These are phyloP conservation scores for Termitomyces sp. DNA, from an alignment of 768 basidiomycete genomes.

Conservation along the genomic window DNA sequence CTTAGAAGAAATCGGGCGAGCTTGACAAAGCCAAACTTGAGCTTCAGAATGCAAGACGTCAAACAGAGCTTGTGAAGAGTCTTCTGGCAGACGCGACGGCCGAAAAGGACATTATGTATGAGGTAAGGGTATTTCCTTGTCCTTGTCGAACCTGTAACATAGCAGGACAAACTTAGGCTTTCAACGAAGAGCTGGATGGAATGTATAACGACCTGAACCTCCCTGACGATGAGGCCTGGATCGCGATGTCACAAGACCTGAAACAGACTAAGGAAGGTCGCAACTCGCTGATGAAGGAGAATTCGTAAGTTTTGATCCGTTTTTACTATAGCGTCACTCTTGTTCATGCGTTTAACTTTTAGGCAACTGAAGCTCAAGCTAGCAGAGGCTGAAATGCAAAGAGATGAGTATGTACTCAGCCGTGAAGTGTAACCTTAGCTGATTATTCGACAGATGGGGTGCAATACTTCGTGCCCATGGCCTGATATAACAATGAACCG, in stretches of 20 bases:
- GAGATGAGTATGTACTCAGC: conserved; percentile 63
- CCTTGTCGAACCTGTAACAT: neutral
- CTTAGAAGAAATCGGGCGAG: conserved; percentile 49
- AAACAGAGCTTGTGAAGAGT: conserved; percentile 75
- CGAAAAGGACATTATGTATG: conserved; percentile 92
- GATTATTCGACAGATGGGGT: conserved; percentile 49
- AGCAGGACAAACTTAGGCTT: conserved; percentile 49
- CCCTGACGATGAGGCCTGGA: conserved; percentile 79
- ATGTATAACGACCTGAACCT: conserved; percentile 86
- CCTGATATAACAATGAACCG: conserved; percentile 29
- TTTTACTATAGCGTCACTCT: neutral
- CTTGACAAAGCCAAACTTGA: conserved; percentile 59
- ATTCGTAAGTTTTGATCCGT: conserved; percentile 50
- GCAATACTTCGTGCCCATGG: conserved; percentile 49
- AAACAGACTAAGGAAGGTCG: conserved; percentile 68
- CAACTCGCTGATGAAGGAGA: conserved; percentile 73
- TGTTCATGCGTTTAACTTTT: conserved; percentile 6
- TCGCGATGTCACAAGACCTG: conserved; percentile 69
- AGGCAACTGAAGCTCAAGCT: conserved; percentile 69
- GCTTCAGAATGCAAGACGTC: conserved; percentile 62
- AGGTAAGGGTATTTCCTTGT: conserved; percentile 38
- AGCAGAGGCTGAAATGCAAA: conserved; percentile 66
- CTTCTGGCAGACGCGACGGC: conserved; percentile 70
- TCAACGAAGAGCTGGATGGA: conserved; percentile 89
- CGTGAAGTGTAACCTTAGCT: conserved; percentile 2